phyloP scores from a whole-genome alignment of 331 rosid genomes.

The Malus hybrid region DNA sequence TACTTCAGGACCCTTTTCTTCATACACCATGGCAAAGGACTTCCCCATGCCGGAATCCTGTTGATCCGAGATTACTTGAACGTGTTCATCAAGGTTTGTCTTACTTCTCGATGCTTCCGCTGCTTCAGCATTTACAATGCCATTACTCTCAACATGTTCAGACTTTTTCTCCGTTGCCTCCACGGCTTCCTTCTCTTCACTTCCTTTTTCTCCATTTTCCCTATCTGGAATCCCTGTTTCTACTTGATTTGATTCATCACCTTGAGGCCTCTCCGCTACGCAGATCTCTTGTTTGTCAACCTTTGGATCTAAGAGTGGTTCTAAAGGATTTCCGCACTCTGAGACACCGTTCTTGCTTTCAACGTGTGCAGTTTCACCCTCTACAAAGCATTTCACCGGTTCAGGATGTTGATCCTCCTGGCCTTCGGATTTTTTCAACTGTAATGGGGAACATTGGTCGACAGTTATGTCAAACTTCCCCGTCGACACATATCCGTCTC shows the following conservation, averaged over 20 bases:
- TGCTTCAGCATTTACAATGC: conserved; percentile 10
- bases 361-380: not conserved
- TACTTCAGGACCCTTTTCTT: not conserved
- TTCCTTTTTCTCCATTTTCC: conserved; percentile 3
- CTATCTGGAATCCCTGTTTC: conserved; percentile 4
- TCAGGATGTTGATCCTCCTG: not conserved
- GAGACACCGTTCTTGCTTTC: not conserved
- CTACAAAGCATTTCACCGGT: not conserved
- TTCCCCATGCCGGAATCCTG: not conserved
- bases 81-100: conserved; percentile 7
- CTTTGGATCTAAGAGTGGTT: conserved; percentile 15
- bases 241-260: conserved; percentile 4
- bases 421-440: not conserved
- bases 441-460: not conserved
- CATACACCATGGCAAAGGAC: not conserved
- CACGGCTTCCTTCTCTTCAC: not conserved
- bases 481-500: conserved; percentile 3
- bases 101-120: conserved; percentile 1
- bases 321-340: conserved; percentile 14
- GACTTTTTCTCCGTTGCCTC: conserved; percentile 1
- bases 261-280: conserved; percentile 7
- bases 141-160: conserved; percentile 1
- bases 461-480: conserved; percentile 14
- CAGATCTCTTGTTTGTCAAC: not conserved
- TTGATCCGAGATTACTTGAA: conserved; percentile 16